Conservation (phyloP, 805 yeast genomes). For the Hemisphaericaspora nanyangensis region DNA sequence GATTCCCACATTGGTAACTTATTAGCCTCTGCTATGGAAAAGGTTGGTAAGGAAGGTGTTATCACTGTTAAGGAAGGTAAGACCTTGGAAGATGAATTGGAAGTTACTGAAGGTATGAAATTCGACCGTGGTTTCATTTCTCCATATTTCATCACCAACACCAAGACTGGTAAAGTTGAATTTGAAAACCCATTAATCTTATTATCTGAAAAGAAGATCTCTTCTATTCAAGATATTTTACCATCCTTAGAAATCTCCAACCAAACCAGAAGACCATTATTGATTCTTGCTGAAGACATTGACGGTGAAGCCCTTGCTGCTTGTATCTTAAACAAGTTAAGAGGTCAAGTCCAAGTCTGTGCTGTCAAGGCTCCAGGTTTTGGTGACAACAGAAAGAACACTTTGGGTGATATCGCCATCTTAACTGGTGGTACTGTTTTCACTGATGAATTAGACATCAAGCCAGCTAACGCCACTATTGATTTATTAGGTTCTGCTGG, state of each 20-base stretch:
- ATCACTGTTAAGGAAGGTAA: conserved; percentile 97
- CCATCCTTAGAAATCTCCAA: conserved; percentile 93
- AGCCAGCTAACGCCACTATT: conserved; percentile 90
- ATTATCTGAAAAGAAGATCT: conserved; percentile 85
- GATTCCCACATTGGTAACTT: conserved; percentile 88
- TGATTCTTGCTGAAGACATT: conserved; percentile 91
- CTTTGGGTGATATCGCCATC: conserved; percentile 91
- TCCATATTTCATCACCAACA: conserved; percentile 92
- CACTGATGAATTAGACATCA: conserved; percentile 92
- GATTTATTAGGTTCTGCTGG: conserved; percentile 91
- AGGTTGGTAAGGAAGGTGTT: conserved; percentile 98
- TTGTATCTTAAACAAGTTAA: conserved; percentile 91
- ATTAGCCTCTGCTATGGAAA: conserved; percentile 94
- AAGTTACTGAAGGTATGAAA: conserved; percentile 96
- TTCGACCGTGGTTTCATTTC: conserved; percentile 97
- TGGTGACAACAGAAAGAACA: conserved; percentile 97
- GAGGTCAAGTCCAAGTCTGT: conserved; percentile 97
- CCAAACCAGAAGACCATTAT: conserved; percentile 87
- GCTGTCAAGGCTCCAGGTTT: conserved; percentile 99
- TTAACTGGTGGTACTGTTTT: conserved; percentile 88
- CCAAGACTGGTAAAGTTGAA: conserved; percentile 90
- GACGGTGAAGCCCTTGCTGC: conserved; percentile 99
- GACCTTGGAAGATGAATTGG: conserved; percentile 93
- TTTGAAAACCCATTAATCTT: conserved; percentile 89
- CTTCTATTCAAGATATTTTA: conserved; percentile 83